These are phyloP conservation scores for Serendipita vermifera DNA, from an alignment of 768 basidiomycete genomes.

Conservation along the genomic window DNA sequence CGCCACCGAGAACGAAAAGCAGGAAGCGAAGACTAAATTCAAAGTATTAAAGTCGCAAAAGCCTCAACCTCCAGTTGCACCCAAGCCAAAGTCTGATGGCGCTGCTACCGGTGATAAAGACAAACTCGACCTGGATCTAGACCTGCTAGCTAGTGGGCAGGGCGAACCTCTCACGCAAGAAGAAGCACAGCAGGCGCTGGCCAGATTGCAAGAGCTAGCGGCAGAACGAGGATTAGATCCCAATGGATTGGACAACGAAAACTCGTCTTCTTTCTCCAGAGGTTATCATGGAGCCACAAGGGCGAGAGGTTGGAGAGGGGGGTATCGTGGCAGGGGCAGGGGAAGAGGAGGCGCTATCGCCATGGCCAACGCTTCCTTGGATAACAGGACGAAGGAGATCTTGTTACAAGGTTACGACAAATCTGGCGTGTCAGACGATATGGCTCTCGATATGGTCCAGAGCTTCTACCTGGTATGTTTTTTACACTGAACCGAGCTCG, in stretches of 20 bases:
- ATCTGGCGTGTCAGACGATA: slow-evolving; percentile 24
- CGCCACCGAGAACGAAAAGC: neutral
- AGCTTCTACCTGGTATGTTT: slow-evolving; percentile 70
- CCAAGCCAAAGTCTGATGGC: neutral
- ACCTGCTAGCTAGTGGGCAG: slow-evolving; percentile 13
- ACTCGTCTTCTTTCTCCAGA: slow-evolving; percentile 23
- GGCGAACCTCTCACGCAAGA: slow-evolving; percentile 32
- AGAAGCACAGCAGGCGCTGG: slow-evolving; percentile 6
- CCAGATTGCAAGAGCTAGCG: slow-evolving; percentile 16
- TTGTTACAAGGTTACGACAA: slow-evolving; percentile 51
- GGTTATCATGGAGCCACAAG: slow-evolving; percentile 38
- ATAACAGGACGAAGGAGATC: slow-evolving; percentile 76
- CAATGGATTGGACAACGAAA: slow-evolving; percentile 20
- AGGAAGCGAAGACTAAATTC: slow-evolving; percentile 6
- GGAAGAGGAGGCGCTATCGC: slow-evolving; percentile 49
- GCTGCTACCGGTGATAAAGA: slow-evolving; percentile 6
- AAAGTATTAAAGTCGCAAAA: slow-evolving; percentile 6
- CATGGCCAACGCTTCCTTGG: slow-evolving; percentile 71
- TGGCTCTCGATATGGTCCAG: slow-evolving; percentile 41
- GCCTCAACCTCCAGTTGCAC: neutral
- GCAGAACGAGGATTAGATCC: slow-evolving; percentile 25
- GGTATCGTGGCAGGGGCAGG: slow-evolving; percentile 40
- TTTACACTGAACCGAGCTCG: neutral
- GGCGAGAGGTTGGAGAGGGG: slow-evolving; percentile 35
- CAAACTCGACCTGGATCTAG: neutral